Base-by-base conservation (phyloP, 1,284 basidiomycete species). In the Microbotryum saponariae region DNA sequence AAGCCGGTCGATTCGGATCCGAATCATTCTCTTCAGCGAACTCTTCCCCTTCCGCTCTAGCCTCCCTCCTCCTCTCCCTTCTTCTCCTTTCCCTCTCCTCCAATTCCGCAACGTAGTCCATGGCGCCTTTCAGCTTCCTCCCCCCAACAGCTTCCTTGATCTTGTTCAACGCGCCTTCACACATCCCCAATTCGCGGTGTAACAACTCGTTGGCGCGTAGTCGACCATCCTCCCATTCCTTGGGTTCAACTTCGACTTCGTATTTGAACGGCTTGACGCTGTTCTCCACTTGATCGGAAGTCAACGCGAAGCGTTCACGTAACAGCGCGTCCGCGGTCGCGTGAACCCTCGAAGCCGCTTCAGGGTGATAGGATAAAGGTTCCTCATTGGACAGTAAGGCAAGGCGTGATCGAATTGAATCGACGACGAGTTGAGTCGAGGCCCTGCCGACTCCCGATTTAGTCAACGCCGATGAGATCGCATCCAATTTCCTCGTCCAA, bases 241-340 rank as follows among this genome's bases (percentile, higher is more conserved):
- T 79, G 14, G 82, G 82, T 67, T 96, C 90, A 6, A 82, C 76
- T 72, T 97, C 92, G 20, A 92, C 83, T 72, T 92, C 91, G 75
- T 97, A 97, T 80, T 98, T 97, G 83, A 86, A 97, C 37, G 96
- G 96, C 78, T 98, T 99, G 80, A 99, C 96, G 76, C 91, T 96
- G 77, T 98, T 99, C 80, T 99, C 96, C 9, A 99, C 96, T 77
- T 98, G 94, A 74, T 99, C 96, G 1, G 91, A 87, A 4, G 96
- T 92, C 59, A 97, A 77, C 10, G 89, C 88, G 64, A 97, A 88
- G 3, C 94, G 83, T 72, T 97, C 92, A 54, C 92, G 82, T 60
- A 99, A 78, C 71, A 99, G 94, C 72, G 82, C 85, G 75, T 96
- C 91, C 18, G 89, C 89, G 75, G 97, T 96, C 71, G 92, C 83